Evolutionary conservation across 1,139 yeast genomes (phyloP).

Genomic region (Magnusiomyces paraingens): DNA sequence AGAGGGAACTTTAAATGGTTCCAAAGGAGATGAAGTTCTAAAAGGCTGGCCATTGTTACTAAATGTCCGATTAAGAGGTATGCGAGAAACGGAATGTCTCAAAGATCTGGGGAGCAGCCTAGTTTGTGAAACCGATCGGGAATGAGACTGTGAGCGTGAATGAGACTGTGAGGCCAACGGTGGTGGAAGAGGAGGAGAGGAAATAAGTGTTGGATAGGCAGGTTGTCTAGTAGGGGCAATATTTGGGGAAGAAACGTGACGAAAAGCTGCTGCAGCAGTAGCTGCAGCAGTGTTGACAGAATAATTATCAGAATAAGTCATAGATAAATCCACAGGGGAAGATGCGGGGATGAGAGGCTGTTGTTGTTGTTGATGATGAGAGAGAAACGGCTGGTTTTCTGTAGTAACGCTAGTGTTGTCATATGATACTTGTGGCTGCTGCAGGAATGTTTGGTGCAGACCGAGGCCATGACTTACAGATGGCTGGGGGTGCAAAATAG

Average conservation of each 20-base stretch:
- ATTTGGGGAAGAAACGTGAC: too few species aligned
- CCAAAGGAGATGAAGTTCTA: conserved; percentile 9
- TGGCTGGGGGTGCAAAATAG: not conserved
- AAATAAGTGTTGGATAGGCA: too few species aligned
- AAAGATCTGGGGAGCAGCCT: not conserved
- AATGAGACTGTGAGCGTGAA: not conserved
- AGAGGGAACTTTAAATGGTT: conserved; percentile 13
- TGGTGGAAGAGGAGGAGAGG: too few species aligned
- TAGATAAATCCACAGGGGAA: too few species aligned
- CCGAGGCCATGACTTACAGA: not conserved
- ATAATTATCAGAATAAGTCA: too few species aligned
- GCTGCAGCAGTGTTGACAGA: too few species aligned
- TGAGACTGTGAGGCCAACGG: too few species aligned
- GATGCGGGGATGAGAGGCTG: too few species aligned
- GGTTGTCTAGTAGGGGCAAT: too few species aligned
- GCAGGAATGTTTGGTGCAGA: too few species aligned
- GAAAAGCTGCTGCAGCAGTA: too few species aligned
- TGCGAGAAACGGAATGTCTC: not conserved
- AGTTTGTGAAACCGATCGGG: not conserved
- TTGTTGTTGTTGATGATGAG: not conserved
- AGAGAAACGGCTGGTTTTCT: not conserved
- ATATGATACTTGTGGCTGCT: too few species aligned
- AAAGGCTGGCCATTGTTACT: not conserved
- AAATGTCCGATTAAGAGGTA: not conserved
- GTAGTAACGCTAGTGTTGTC: not conserved